Evolutionary conservation across 257 asterid species (phyloP).

Genomic region (Przewalskia tangutica): DNA sequence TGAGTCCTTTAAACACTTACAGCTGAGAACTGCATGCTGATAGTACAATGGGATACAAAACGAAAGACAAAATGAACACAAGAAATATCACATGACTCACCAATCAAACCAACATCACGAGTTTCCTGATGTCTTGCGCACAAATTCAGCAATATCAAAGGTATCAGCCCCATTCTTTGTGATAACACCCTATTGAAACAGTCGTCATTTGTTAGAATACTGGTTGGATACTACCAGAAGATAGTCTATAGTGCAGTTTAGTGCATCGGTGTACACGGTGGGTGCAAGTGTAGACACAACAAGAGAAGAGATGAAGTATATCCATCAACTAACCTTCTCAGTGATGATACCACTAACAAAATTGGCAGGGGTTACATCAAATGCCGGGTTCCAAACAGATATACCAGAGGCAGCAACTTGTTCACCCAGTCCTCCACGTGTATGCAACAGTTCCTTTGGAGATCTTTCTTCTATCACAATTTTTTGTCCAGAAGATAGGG

Average conservation of each 20-base stretch:
- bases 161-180: slow-evolving; percentile 47
- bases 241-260: background rate
- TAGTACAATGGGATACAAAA: background rate
- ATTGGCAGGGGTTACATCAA: slow-evolving; percentile 81
- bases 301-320: slow-evolving; percentile 10
- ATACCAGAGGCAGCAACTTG: slow-evolving; percentile 90
- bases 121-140: background rate
- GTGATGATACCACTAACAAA: slow-evolving; percentile 65
- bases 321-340: slow-evolving; percentile 45
- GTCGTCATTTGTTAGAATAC: background rate
- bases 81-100: background rate
- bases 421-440: slow-evolving; percentile 86
- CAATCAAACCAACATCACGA: no score
- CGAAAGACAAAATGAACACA: background rate
- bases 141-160: slow-evolving; percentile 52
- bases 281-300: background rate
- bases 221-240: background rate
- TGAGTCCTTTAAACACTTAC: background rate
- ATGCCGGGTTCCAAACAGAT: slow-evolving; percentile 93
- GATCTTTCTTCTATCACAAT: slow-evolving; percentile 91
- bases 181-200: slow-evolving; percentile 52
- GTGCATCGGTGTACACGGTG: background rate
- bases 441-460: slow-evolving; percentile 53
- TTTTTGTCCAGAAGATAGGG: slow-evolving; percentile 61
- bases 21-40: background rate